Evolutionary conservation across 2,329 filamentous ascomycete genomes (phyloP).

Genomic region (Aspergillus tamarii): DNA sequence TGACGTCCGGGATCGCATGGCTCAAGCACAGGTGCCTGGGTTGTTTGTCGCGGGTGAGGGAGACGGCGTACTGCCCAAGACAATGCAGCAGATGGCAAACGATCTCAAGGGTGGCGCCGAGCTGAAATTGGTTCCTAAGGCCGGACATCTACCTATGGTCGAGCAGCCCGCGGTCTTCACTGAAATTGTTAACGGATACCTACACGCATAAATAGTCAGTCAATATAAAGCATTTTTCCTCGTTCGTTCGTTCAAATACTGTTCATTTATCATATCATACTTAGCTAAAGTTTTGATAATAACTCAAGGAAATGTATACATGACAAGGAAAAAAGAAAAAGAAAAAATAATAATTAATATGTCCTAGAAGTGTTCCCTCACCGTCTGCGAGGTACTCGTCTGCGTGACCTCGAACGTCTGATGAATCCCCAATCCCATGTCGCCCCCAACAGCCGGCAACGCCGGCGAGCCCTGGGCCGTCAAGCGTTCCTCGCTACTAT

Average conservation of each 20-base stretch:
- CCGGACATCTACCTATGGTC: conserved; percentile 84
- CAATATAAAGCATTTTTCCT: neutral
- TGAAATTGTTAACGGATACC: conserved; percentile 62
- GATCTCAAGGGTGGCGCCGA: conserved; percentile 60
- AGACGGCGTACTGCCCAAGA: conserved; percentile 75
- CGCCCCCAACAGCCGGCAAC: conserved; percentile 7
- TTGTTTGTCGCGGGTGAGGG: conserved; percentile 72
- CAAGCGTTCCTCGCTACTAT: conserved; percentile 33
- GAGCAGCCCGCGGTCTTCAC: conserved; percentile 73
- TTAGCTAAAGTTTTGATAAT: neutral
- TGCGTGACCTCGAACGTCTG: conserved; percentile 35
- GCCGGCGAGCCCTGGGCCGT: conserved; percentile 22
- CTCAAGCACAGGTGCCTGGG: conserved; percentile 43
- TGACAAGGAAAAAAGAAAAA: neutral
- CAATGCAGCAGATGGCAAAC: conserved; percentile 74
- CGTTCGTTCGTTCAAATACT: neutral
- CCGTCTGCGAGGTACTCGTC: conserved; percentile 13
- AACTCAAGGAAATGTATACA: neutral
- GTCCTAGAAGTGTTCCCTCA: conserved; percentile 6
- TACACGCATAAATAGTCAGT: conserved; percentile 37
- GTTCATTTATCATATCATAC: neutral
- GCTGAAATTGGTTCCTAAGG: conserved; percentile 67
- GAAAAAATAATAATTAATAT: neutral
- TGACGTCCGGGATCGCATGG: conserved; percentile 52
- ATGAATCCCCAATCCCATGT: conserved; percentile 32